Base-by-base conservation (phyloP, 1,284 basidiomycete species). In the Inonotus obliquus region DNA sequence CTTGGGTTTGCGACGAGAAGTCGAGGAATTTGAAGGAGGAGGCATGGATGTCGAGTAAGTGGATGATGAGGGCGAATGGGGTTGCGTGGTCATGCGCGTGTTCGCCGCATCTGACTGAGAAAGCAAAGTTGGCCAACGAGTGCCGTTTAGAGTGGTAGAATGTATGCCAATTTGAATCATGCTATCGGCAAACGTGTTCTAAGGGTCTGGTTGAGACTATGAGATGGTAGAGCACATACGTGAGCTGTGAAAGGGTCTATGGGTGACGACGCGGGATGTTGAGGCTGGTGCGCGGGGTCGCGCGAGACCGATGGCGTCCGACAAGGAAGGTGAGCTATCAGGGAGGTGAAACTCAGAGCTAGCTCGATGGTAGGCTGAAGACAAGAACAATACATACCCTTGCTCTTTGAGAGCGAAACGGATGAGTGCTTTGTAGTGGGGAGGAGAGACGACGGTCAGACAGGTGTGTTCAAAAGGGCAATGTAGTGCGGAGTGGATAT, bases 1-100 rank as follows among this genome's bases (percentile, higher is more conserved):
- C 45, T 65, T 54, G 1, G 73, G 73, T 62, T 75, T 75, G 58
- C 73, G 67, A 19, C 73, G 69, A 25, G 67, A 68, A n/a, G 59
- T 55, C 6, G 72, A 68, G 3, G 54, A 60, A 17, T 17, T 52
- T 32, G 21, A 55, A 23, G 52, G 25, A 4, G 38, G 44, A 51
- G 54, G 14, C 39, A 49, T 47, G 37, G 54, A 21, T 9, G 68
- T 57, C 47, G 48, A 27, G 54, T 39, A 32, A 2, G 41, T 35
- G 45, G 49, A n/a, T 35, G 56, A 38, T 10, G 49, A 38, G 44
- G 48, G 29, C 10, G 23, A 49, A n/a, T n/a, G 52, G 55, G 55
- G 53, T 29, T 21, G 62, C 38, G 41, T 54, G 47, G 51, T 60
- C 62, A 38, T 54, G 60, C 61, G 60, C 41, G 51, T n/a, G 48